A percentile compares a stretch with the other conserved stretches of the same genome.
phyloP scores from a whole-genome alignment of 192 early-diverging fungal genomes.

The Backusella tarrabulga region DNA sequence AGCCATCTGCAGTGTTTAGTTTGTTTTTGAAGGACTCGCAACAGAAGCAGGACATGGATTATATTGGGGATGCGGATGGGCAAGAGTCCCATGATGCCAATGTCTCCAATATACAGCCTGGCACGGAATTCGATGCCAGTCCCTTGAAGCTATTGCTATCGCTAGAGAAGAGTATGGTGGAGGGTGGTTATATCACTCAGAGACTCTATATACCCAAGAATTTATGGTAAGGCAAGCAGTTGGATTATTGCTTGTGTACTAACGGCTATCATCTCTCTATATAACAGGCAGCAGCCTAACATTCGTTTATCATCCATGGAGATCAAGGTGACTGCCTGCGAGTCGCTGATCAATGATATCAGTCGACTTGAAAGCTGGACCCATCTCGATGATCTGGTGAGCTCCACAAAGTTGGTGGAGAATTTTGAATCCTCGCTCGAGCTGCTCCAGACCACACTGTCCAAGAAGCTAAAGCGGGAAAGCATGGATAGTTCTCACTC shows the following conservation, averaged over 20 bases:
- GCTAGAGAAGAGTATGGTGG: conserved; percentile 22
- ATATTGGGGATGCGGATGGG: background rate
- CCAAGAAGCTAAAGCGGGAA: conserved; percentile 20
- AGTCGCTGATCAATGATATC: conserved; percentile 15
- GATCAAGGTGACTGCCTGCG: conserved; percentile 22
- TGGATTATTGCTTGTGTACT: background rate
- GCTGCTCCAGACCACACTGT: conserved; percentile 1
- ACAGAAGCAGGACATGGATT: background rate
- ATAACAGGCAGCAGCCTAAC: conserved; percentile 20
- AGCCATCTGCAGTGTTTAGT: background rate
- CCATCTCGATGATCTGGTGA: conserved; percentile 3
- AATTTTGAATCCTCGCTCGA: conserved; percentile 13
- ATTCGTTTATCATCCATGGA: conserved; percentile 24
- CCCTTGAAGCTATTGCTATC: conserved; percentile 9
- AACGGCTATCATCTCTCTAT: no score
- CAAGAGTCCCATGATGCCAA: background rate
- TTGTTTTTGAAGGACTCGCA: background rate
- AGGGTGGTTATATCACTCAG: conserved; percentile 22
- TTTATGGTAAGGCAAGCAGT: conserved; percentile 11
- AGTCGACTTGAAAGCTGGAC: conserved; percentile 13
- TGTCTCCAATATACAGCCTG: conserved; percentile 1
- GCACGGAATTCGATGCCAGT: background rate
- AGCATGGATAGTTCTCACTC: conserved; percentile 2
- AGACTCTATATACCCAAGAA: conserved; percentile 32
- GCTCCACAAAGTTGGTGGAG: conserved; percentile 12